Percentiles rank a stretch among this genome's conserved stretches.
These are phyloP conservation scores for Pouteria glomerata DNA, from an alignment of 148 eudicot species.

Conservation along the genomic window DNA sequence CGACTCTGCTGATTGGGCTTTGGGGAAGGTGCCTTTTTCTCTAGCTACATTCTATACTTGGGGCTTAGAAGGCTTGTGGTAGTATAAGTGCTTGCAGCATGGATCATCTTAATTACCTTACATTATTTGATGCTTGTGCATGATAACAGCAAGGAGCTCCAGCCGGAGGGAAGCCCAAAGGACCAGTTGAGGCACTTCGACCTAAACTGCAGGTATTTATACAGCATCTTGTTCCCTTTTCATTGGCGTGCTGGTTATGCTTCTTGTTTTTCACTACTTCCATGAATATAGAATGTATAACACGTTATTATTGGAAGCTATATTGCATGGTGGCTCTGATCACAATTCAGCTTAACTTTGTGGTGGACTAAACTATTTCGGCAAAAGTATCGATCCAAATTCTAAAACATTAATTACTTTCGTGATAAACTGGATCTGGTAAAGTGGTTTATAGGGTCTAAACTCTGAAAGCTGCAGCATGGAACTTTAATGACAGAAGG, in stretches of 20 bases:
- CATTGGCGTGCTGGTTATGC: background rate
- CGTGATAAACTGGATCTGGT: no score
- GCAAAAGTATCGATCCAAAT: no score
- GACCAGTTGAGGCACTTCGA: constrained; percentile 94
- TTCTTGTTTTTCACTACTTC: background rate
- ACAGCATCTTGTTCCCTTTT: background rate
- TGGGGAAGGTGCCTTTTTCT: constrained; percentile 68
- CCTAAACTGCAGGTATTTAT: constrained; percentile 81
- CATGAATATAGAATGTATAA: no score
- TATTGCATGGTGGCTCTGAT: no score
- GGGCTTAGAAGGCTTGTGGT: background rate
- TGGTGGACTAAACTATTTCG: no score
- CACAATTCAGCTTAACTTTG: no score
- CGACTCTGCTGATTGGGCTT: constrained; percentile 99
- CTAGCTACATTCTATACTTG: background rate
- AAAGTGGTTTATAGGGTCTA: no score
- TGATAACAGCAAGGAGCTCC: constrained; percentile 76
- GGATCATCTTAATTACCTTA: background rate
- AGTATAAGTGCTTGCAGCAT: background rate
- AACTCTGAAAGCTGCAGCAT: no score
- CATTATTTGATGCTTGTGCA: background rate
- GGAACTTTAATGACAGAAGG: no score
- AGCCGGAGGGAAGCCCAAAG: constrained; percentile 68
- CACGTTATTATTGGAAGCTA: no score
- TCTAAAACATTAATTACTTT: no score